Conservation (phyloP, 257 asterid species). For the Salvia rosmarinus region DNA sequence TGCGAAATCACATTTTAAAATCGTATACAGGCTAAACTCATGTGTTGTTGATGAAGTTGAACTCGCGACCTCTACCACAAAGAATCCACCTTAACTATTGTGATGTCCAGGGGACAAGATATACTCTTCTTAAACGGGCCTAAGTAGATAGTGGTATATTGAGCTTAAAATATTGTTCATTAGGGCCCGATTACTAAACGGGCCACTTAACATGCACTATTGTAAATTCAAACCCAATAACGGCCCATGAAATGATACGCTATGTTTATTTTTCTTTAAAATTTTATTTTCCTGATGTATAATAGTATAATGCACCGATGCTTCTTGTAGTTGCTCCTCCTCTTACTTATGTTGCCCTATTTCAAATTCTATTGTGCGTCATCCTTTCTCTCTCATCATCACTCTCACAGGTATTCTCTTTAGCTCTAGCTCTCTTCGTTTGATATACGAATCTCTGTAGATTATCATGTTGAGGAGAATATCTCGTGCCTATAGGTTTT, state of each 20-base stretch:
- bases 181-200: too few relatives aligned
- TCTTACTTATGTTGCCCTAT: neutral
- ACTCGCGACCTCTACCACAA: too few relatives aligned
- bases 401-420: constrained; percentile 26
- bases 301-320: neutral
- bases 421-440: constrained; percentile 29
- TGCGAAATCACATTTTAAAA: too few relatives aligned
- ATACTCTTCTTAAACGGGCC: too few relatives aligned
- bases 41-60: too few relatives aligned
- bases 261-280: neutral
- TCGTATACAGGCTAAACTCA: too few relatives aligned
- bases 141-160: too few relatives aligned
- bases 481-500: neutral
- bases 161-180: too few relatives aligned
- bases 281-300: neutral
- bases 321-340: constrained; percentile 12
- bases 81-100: too few relatives aligned
- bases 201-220: too few relatives aligned
- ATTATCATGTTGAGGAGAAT: neutral
- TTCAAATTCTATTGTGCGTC: constrained; percentile 38
- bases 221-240: neutral
- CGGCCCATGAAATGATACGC: constrained; percentile 13
- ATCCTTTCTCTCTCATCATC: constrained; percentile 9
- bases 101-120: too few relatives aligned
- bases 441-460: neutral